Percentiles rank a stretch among this genome's conserved stretches.
Evolutionary conservation across 331 rosid genomes (phyloP).

Genomic region (Acacia concinna): DNA sequence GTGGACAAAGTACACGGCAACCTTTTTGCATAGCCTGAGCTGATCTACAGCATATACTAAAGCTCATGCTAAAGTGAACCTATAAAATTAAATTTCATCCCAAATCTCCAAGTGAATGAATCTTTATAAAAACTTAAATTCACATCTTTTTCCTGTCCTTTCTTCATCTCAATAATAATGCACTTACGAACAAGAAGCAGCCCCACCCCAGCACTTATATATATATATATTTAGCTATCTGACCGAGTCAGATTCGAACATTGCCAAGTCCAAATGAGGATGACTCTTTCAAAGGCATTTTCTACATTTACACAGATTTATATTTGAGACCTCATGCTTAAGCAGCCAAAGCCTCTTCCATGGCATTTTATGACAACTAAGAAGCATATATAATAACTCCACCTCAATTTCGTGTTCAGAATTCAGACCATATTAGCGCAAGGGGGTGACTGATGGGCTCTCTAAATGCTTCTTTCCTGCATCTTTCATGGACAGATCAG

Average conservation of each 20-base stretch:
- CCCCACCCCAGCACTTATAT: constrained; percentile 17
- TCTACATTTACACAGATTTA: too few relatives aligned
- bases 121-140: neutral
- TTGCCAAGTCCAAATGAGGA: neutral
- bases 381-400: constrained; percentile 25
- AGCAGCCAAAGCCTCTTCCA: neutral
- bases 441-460: constrained; percentile 72
- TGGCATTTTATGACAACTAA: neutral
- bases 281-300: neutral
- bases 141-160: neutral
- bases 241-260: too few relatives aligned
- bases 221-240: too few relatives aligned
- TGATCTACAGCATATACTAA: neutral
- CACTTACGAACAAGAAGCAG: constrained; percentile 1
- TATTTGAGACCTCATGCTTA: neutral
- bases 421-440: constrained; percentile 27
- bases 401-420: constrained; percentile 27
- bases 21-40: neutral
- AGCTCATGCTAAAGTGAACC: neutral
- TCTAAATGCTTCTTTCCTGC: constrained; percentile 64
- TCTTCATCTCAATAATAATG: neutral
- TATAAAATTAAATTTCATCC: neutral
- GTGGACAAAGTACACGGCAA: neutral
- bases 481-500: constrained; percentile 49
- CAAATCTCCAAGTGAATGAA: neutral